phyloP scores from a whole-genome alignment of 768 basidiomycete species.

The Suillus placidus region DNA sequence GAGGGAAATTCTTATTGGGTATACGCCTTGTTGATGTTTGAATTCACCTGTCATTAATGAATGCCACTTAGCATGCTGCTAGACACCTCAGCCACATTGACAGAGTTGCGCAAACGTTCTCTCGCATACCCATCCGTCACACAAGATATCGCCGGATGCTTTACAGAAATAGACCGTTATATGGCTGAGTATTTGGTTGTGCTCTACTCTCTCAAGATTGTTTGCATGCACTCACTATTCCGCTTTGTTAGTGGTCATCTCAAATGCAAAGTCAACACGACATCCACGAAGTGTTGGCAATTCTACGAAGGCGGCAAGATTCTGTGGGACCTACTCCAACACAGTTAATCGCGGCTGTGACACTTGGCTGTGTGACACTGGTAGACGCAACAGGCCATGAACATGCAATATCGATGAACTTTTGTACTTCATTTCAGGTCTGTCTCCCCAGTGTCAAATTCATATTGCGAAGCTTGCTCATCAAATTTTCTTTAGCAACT shows the following conservation, averaged over 20 bases:
- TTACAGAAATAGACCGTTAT: background rate
- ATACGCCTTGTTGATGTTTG: background rate
- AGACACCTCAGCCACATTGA: background rate
- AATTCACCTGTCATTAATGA: background rate
- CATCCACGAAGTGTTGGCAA: slow-evolving; percentile 1
- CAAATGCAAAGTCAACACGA: background rate
- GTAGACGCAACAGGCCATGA: too few species aligned
- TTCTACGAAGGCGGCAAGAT: slow-evolving; percentile 5
- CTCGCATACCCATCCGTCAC: background rate
- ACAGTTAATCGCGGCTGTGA: too few species aligned
- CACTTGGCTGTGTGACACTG: too few species aligned
- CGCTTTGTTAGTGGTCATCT: background rate
- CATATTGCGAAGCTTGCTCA: background rate
- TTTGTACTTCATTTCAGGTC: too few species aligned
- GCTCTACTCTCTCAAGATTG: background rate
- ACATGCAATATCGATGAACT: too few species aligned
- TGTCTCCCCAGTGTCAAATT: too few species aligned
- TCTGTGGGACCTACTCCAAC: too few species aligned
- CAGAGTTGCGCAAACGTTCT: background rate
- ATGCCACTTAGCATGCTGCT: background rate
- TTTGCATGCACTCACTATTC: background rate
- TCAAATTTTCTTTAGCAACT: background rate
- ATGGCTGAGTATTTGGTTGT: background rate
- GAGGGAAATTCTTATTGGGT: slow-evolving; percentile 1
- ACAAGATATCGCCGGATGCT: background rate